Conservation (phyloP, 2,329 filamentous ascomycete species). For the Diaporthe ilicicola region DNA sequence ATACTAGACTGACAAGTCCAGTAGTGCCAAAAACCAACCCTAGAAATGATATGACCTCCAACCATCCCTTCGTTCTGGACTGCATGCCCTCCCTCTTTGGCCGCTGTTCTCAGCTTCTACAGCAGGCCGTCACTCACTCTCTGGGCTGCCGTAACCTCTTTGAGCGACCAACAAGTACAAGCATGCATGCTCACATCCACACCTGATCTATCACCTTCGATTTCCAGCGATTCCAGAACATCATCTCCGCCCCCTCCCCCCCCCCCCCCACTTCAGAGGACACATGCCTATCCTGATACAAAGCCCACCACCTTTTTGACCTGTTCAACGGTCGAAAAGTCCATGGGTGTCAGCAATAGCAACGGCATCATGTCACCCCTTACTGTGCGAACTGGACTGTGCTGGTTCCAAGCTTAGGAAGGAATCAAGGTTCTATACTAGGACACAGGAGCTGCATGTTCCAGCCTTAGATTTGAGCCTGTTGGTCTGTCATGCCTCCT, state of each 20-base stretch:
- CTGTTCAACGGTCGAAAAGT: neutral
- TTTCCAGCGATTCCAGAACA: neutral
- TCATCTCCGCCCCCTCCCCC: too few relatives aligned
- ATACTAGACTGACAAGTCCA: neutral
- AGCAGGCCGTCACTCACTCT: neutral
- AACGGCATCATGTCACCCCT: neutral
- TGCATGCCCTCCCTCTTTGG: neutral
- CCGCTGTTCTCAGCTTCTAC: neutral
- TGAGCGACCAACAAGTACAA: conserved; percentile 5
- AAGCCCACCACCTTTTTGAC: neutral
- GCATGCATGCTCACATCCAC: neutral
- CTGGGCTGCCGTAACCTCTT: neutral
- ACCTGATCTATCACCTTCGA: neutral
- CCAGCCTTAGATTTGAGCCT: neutral
- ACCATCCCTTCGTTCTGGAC: neutral
- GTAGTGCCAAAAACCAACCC: neutral
- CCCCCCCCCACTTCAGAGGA: neutral
- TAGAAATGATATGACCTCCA: neutral
- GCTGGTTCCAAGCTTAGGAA: neutral
- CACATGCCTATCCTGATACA: neutral
- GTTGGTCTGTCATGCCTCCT: neutral
- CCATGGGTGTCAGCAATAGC: neutral
- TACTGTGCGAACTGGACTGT: conserved; percentile 18
- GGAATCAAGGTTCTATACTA: neutral
- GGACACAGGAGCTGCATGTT: neutral